Evolutionary conservation across 352 stramenopile species (phyloP).

Genomic region (Phytophthora kernoviae): DNA sequence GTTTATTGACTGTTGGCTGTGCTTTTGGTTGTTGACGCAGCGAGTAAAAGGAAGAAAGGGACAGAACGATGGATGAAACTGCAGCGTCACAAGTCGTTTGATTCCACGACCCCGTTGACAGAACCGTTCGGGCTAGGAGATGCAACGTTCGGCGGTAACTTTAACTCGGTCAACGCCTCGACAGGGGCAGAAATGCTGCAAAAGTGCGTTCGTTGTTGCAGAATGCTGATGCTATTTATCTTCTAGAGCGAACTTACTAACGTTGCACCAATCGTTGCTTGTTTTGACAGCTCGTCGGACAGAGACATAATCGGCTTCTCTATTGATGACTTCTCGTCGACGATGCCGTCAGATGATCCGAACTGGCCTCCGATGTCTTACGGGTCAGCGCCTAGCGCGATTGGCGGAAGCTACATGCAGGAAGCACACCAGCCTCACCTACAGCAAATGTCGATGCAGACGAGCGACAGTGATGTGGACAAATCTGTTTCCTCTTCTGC

Average conservation of each 20-base stretch:
- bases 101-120: constrained; percentile 59
- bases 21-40: constrained; percentile 11
- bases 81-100: constrained; percentile 61
- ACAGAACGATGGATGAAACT: constrained; percentile 71
- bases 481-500: constrained; percentile 16
- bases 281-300: constrained; percentile 22
- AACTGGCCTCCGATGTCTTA: constrained; percentile 30
- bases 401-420: constrained; percentile 30
- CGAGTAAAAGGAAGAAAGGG: constrained; percentile 73
- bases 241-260: constrained; percentile 2
- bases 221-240: not conserved
- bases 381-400: constrained; percentile 27
- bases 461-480: constrained; percentile 9
- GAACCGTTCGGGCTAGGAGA: constrained; percentile 23
- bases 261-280: not conserved
- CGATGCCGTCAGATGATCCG: constrained; percentile 48
- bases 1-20: constrained; percentile 4
- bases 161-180: constrained; percentile 39
- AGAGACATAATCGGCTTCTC: constrained; percentile 73
- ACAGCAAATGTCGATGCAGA: constrained; percentile 17
- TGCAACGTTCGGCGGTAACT: constrained; percentile 19
- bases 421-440: constrained; percentile 21
- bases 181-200: constrained; percentile 51
- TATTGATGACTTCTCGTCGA: constrained; percentile 67
- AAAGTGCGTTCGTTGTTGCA: constrained; percentile 43